A percentile compares a stretch with the other conserved stretches of the same genome.
Conservation (phyloP, 768 basidiomycete species). For the Boletus rufocinnamomeus region DNA sequence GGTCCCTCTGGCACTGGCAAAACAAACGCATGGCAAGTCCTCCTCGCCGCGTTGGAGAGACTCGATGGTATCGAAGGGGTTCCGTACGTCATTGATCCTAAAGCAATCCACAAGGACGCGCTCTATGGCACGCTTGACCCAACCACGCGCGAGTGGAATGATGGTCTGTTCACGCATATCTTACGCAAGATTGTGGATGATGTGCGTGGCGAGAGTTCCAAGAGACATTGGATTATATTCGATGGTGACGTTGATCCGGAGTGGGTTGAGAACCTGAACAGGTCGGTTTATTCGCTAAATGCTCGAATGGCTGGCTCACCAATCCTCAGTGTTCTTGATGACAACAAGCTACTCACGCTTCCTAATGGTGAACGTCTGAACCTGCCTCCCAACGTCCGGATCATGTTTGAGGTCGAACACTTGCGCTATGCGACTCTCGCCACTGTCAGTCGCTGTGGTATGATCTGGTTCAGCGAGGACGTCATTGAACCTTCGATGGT, state of each 20-base stretch:
- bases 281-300: constrained; percentile 48
- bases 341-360: constrained; percentile 95
- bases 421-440: constrained; percentile 95
- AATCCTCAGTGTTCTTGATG: constrained; percentile 83
- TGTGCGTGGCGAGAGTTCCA: constrained; percentile 94
- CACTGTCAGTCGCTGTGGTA: constrained; percentile 99
- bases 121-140: constrained; percentile 96
- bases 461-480: constrained; percentile 99
- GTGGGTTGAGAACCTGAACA: constrained; percentile 99
- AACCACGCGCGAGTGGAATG: constrained; percentile 99
- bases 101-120: constrained; percentile 98
- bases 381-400: constrained; percentile 93
- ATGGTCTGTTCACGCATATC: constrained; percentile 97
- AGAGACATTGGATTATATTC: constrained; percentile 99
- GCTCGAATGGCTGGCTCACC: constrained; percentile 3
- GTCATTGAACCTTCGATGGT: constrained; percentile 91
- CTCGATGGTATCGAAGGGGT: constrained; percentile 92
- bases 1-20: constrained; percentile 97
- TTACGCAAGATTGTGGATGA: constrained; percentile 98
- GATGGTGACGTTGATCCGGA: constrained; percentile 99
- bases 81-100: constrained; percentile 96
- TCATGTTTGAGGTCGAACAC: constrained; percentile 99
- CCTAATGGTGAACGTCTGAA: constrained; percentile 99
- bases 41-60: constrained; percentile 86
- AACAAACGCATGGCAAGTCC: constrained; percentile 94